A percentile compares a stretch with the other conserved stretches of the same genome.
phyloP scores from a whole-genome alignment of 495 filamentous ascomycete species.

The Penicillium argentinense region DNA sequence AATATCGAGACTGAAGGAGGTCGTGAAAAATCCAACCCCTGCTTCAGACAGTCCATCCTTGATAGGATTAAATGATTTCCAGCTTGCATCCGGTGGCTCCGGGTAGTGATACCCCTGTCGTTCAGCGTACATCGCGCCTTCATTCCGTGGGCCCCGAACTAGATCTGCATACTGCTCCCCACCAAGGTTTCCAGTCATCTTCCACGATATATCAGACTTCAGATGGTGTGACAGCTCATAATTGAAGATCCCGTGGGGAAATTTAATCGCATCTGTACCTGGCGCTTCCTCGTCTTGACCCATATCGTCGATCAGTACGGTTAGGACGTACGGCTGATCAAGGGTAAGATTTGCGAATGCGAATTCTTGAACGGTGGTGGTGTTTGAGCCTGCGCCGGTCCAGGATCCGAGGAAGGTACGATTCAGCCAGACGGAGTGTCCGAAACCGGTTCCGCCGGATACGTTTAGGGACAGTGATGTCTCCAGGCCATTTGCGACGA shows the following conservation, averaged over 20 bases:
- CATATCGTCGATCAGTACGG: constrained; percentile 67
- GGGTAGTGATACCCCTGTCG: constrained; percentile 65
- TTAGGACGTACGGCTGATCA: constrained; percentile 55
- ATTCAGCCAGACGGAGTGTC: constrained; percentile 54
- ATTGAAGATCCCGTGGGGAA: constrained; percentile 62
- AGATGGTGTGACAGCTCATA: constrained; percentile 47
- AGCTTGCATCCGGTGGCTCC: constrained; percentile 45
- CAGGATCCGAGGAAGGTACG: constrained; percentile 51
- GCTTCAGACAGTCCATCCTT: constrained; percentile 47
- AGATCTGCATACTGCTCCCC: constrained; percentile 64
- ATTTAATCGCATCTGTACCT: constrained; percentile 61
- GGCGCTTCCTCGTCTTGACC: constrained; percentile 59
- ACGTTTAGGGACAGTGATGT: constrained; percentile 48
- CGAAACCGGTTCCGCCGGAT: constrained; percentile 60
- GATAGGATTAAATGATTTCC: constrained; percentile 31
- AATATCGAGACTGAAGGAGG: constrained; percentile 53
- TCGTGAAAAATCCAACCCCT: constrained; percentile 60
- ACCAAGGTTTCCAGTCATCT: constrained; percentile 68
- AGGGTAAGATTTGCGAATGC: constrained; percentile 41
- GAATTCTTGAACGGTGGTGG: constrained; percentile 8
- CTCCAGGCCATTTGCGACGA: constrained; percentile 60
- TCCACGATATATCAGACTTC: constrained; percentile 56
- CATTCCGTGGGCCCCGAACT: constrained; percentile 66
- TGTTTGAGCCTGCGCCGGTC: constrained; percentile 35
- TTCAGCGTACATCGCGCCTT: constrained; percentile 65